Evolutionary conservation across 2,329 filamentous ascomycete species (phyloP).

Genomic region (Aspergillus latus): DNA sequence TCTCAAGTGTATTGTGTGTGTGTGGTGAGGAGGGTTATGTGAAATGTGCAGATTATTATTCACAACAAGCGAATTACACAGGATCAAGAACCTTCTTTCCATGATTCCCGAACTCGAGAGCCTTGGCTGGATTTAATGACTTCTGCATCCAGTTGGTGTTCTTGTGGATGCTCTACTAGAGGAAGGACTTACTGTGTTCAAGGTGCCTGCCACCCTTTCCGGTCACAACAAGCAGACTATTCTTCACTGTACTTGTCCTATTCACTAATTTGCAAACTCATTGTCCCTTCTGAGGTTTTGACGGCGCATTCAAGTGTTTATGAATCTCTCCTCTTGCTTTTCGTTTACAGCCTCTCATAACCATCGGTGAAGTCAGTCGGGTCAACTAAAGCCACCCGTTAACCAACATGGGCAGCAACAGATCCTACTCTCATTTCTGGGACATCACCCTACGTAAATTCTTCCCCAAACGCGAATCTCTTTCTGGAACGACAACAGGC

Average conservation of each 20-base stretch:
- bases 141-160: background rate
- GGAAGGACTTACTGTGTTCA: background rate
- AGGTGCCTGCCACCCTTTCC: background rate
- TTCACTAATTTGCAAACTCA: background rate
- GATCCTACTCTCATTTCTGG: slow-evolving; percentile 21
- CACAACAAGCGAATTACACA: background rate
- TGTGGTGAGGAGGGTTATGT: background rate
- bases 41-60: background rate
- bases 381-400: background rate
- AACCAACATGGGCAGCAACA: slow-evolving; percentile 13
- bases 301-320: background rate
- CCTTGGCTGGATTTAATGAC: background rate
- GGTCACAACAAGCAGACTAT: background rate
- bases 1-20: background rate
- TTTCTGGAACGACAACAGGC: background rate
- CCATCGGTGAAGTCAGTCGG: background rate
- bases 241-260: background rate
- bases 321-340: background rate
- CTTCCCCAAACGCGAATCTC: slow-evolving; percentile 18
- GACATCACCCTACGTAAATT: slow-evolving; percentile 19
- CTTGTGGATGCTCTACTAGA: background rate
- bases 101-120: background rate
- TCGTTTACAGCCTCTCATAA: background rate
- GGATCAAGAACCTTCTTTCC: background rate
- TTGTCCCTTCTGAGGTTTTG: too few relatives aligned